Base-by-base conservation (phyloP, 2,329 filamentous ascomycete species). In the Neofusicoccum parvum region DNA sequence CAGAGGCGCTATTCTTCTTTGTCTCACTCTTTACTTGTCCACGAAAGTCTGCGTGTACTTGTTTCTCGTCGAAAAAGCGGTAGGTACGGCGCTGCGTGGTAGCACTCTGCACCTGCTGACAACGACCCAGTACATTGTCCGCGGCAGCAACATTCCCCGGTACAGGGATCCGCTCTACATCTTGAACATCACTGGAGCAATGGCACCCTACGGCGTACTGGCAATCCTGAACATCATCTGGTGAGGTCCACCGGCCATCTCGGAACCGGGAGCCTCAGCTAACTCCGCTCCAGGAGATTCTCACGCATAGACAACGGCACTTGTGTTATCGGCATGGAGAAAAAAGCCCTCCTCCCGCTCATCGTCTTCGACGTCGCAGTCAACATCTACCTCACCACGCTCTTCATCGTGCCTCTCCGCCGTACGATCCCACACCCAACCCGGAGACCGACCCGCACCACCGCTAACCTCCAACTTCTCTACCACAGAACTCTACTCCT, bases 301-400 rank as follows among this genome's bases (percentile, higher is more conserved):
- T 60, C 56, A 5, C 56, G 15, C 12, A 12, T 60, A 32, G 11
- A 37, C 12, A 15, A 48, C 53, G 62, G 62, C 4, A 45, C 27
- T 5, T 90, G 88, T 69, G 81, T 86, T 65, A 88, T 90, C 65
- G 87, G 88, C 15, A 86, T 89, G 82, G 76, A 85, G 70, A 83
- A 79, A 58, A 74, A 81, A 3, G 83, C 85, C 3, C 85, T 89
- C 80, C 82, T 89, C 34, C 86, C 87, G 0, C 80, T 90, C 12
- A 86, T 90, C 50, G 78, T 79, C 0, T 88, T 88, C 68, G 87
- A 90, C 68, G 76, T 87, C 12, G 68, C 87, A 1, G 83, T 88
- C 65, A 89, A 89, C 70, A 82, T 88, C 23, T 89, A 89, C 69
- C 78, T 89, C 1, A 89, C 87, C 0, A 78, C 83, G 4, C 77